Percentiles rank a stretch among this genome's conserved stretches.
These are phyloP conservation scores for Candida coquimbonensis DNA, from an alignment of 805 yeast genomes.

Conservation along the genomic window DNA sequence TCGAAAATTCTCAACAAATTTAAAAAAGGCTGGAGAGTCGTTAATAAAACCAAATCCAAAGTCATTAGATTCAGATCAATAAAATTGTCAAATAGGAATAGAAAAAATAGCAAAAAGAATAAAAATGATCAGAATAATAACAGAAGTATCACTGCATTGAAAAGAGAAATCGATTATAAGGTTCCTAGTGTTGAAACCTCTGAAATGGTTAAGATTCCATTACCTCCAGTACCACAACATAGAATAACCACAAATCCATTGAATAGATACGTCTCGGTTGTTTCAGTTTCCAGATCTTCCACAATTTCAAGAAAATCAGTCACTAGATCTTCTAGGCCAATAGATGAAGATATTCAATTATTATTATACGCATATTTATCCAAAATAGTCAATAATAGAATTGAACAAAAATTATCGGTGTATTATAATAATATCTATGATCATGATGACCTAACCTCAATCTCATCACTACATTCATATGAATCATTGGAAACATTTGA, in stretches of 20 bases:
- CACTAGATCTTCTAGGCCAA: not conserved
- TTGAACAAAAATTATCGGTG: slow-evolving; percentile 10
- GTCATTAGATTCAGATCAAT: not conserved
- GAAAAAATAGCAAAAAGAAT: not conserved
- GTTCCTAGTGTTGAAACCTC: not conserved
- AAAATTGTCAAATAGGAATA: not conserved
- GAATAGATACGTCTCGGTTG: slow-evolving; percentile 2
- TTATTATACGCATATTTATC: slow-evolving; percentile 10
- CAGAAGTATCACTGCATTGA: slow-evolving; percentile 19
- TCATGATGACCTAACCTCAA: not conserved
- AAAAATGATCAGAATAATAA: slow-evolving; percentile 10
- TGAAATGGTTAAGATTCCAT: slow-evolving; percentile 10
- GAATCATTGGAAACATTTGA: not conserved
- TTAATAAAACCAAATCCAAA: slow-evolving; percentile 17
- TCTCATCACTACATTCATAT: slow-evolving; percentile 4
- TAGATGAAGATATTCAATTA: slow-evolving; percentile 2
- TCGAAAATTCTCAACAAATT: slow-evolving; percentile 15
- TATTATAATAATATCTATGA: not conserved
- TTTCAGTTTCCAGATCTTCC: not conserved
- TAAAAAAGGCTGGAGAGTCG: slow-evolving; percentile 23
- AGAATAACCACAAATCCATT: not conserved
- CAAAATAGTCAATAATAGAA: slow-evolving; percentile 17
- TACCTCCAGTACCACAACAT: slow-evolving; percentile 18
- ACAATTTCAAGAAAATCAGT: not conserved
- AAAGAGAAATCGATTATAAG: slow-evolving; percentile 22